Evolutionary conservation across 768 basidiomycete genomes (phyloP).

Genomic region (Rhodotorula toruloides): DNA sequence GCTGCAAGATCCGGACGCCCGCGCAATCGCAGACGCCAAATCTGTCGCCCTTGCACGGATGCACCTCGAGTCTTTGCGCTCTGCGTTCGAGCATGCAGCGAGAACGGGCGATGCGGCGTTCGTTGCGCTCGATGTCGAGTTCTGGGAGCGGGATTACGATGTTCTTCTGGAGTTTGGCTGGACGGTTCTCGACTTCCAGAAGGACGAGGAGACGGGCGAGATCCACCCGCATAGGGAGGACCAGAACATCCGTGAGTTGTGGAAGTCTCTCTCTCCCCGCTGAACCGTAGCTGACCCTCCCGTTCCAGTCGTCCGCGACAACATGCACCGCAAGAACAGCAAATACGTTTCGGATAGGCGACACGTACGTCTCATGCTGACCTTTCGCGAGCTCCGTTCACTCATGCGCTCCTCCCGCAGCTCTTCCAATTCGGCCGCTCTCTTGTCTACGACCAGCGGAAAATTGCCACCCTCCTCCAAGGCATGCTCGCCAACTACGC

Average conservation of each 20-base stretch:
- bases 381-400: neutral
- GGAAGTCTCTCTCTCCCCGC: no score
- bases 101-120: constrained; percentile 21
- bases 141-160: constrained; percentile 18
- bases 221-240: constrained; percentile 13
- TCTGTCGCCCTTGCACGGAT: neutral
- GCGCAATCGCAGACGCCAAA: no score
- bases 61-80: constrained; percentile 15
- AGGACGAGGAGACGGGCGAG: constrained; percentile 1
- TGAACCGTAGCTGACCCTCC: no score
- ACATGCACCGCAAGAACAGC: constrained; percentile 7
- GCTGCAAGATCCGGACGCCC: no score
- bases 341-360: constrained; percentile 11
- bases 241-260: constrained; percentile 16
- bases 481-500: neutral
- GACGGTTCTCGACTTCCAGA: constrained; percentile 14
- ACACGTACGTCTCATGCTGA: constrained; percentile 2
- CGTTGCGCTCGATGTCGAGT: constrained; percentile 32
- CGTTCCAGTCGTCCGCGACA: constrained; percentile 33
- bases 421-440: constrained; percentile 29
- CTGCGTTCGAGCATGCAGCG: constrained; percentile 11
- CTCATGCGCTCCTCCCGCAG: neutral
- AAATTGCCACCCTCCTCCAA: neutral
- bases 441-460: no score
- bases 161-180: constrained; percentile 32